These are phyloP conservation scores for Phytomonas francai DNA, from an alignment of 208 protist genomes.

Conservation along the genomic window DNA sequence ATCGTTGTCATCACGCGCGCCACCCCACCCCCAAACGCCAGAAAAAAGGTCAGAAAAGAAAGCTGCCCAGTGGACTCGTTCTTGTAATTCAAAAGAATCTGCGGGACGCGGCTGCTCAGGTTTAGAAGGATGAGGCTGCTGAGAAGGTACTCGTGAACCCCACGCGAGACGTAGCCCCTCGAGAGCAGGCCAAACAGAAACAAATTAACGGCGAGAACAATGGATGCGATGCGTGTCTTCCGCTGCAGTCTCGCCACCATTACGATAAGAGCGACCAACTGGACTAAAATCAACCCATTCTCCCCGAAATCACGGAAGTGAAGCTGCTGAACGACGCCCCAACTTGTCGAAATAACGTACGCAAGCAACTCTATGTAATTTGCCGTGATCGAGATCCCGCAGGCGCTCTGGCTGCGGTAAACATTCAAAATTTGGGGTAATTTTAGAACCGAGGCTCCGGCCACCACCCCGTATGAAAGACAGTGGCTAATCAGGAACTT, in stretches of 20 bases:
- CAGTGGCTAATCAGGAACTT: constrained; percentile 49
- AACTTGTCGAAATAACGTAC: constrained; percentile 75
- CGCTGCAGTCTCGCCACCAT: constrained; percentile 54
- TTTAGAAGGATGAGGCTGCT: constrained; percentile 58
- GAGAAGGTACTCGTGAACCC: constrained; percentile 47
- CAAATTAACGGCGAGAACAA: constrained; percentile 26
- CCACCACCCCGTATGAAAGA: constrained; percentile 76
- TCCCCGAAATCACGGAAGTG: constrained; percentile 74
- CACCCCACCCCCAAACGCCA: constrained; percentile 63
- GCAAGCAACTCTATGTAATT: constrained; percentile 62
- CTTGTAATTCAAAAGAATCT: constrained; percentile 63
- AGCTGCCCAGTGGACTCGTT: constrained; percentile 63
- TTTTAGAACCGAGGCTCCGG: constrained; percentile 74
- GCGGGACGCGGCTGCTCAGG: constrained; percentile 65
- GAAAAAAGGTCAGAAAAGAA: constrained; percentile 80
- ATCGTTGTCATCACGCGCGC: constrained; percentile 72
- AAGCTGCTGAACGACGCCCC: constrained; percentile 58
- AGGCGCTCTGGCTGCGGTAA: constrained; percentile 30
- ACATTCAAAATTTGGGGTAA: constrained; percentile 83
- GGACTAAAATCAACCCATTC: constrained; percentile 67
- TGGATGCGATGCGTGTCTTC: constrained; percentile 20
- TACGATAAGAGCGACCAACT: constrained; percentile 53
- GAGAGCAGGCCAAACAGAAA: constrained; percentile 28
- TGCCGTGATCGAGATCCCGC: constrained; percentile 60
- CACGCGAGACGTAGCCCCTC: constrained; percentile 27